Evolutionary conservation across 1,284 basidiomycete genomes (phyloP), one percentile per base, ranked within the genome.

Genomic region (Sanguinoderma infundibulare): DNA sequence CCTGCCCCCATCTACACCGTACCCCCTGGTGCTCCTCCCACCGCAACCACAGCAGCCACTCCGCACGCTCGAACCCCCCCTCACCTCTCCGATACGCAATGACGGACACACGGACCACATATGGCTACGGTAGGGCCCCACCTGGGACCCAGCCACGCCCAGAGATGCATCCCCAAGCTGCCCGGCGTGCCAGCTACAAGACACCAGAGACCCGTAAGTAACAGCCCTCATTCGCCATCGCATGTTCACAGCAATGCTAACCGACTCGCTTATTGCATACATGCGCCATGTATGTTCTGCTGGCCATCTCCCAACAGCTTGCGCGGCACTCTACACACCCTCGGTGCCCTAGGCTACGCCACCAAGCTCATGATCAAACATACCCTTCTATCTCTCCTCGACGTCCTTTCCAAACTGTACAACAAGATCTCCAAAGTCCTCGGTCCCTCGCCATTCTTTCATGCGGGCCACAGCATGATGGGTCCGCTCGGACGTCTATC

Each of bases 341-440:
- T 60, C 72, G 15, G 53, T 66, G 7, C 63, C 68, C 24, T 73
- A 74, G 60, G 70, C 67, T 55, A 77, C 75, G 1, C 74, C 76
- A 56, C 72, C 62, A 9, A 72, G 76, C 42, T 83, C 82, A 55
- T 77, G 81, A n/a, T 79, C 81, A n/a, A 81, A 78, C 90, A 95
- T 76, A 92, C 91, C 6, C 83, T 95, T 32, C 84, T 94, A 53
- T 92, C 94, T 35, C 84, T 94, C 34, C 87, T 95, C 58, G 94
- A 95, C 70, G 89, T 95, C 47, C 83, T 95, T 40, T 91, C 91
- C 14, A 92, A 94, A 72, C 86, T 92, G 28, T 95, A 95, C 79
- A 88, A 91, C 74, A 94, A 92, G 74, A 89, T 95, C 49, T 84
- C 86, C 5, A 87, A 87, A 71, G 83, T 93, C 50, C 84, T 95